Evolutionary conservation across 306 rosid genomes (phyloP).

Genomic region (Malus sylvestris): DNA sequence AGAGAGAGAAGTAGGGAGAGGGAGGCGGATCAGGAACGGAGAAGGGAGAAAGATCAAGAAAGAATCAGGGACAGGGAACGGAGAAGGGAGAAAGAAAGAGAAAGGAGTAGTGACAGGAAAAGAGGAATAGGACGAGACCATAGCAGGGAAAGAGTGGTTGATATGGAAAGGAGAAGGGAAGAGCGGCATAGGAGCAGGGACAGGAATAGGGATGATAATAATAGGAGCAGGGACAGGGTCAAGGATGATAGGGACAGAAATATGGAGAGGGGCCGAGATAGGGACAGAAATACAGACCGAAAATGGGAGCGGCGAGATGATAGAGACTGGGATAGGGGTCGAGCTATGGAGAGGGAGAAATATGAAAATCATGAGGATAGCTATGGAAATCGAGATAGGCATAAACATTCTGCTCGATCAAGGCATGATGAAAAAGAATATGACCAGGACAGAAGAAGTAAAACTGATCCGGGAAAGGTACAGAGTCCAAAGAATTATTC

Average conservation of each 20-base stretch:
- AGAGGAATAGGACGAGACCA: constrained; percentile 39
- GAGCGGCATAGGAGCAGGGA: constrained; percentile 31
- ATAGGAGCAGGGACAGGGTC: constrained; percentile 20
- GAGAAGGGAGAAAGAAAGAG: constrained; percentile 54
- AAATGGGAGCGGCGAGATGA: constrained; percentile 25
- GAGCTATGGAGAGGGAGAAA: constrained; percentile 40
- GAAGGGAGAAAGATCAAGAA: constrained; percentile 47
- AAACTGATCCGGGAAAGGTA: constrained; percentile 19
- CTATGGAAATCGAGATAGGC: constrained; percentile 35
- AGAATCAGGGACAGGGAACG: constrained; percentile 45
- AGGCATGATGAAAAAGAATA: constrained; percentile 46
- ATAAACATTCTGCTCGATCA: constrained; percentile 38
- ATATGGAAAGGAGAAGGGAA: constrained; percentile 47
- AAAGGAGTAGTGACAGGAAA: constrained; percentile 44
- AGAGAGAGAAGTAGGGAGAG: constrained; percentile 50
- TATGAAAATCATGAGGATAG: constrained; percentile 33
- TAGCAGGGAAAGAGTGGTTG: constrained; percentile 45
- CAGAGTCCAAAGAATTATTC: constrained; percentile 25
- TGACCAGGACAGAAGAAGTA: constrained; percentile 29
- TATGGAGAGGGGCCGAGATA: constrained; percentile 26
- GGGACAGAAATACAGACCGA: constrained; percentile 11
- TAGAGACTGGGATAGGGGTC: constrained; percentile 28
- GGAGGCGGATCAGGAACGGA: constrained; percentile 17
- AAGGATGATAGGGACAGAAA: constrained; percentile 19
- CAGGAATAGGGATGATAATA: constrained; percentile 40